These are phyloP conservation scores for Triticum monococcum DNA, from an alignment of 176 grass and related monocot species.

Conservation along the genomic window DNA sequence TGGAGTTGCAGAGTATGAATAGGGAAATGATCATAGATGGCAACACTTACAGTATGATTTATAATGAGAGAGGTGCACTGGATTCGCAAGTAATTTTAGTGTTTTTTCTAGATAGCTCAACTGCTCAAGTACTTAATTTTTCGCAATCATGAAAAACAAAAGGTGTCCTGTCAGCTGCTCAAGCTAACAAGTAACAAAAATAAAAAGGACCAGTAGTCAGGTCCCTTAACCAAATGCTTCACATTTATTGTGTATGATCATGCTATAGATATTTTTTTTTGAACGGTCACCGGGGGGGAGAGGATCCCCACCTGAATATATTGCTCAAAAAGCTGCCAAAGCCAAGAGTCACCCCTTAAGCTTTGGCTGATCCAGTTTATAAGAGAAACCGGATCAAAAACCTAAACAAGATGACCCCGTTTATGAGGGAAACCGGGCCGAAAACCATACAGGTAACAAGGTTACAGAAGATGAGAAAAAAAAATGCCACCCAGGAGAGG, in stretches of 20 bases:
- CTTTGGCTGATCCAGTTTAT: too few relatives aligned
- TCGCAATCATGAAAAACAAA: not conserved
- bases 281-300: too few relatives aligned
- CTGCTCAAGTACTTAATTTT: not conserved
- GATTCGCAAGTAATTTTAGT: not conserved
- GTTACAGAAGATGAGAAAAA: too few relatives aligned
- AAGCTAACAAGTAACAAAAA: not conserved
- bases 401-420: too few relatives aligned
- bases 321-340: too few relatives aligned
- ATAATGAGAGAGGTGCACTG: not conserved
- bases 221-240: not conserved
- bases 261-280: not conserved
- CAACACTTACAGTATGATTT: not conserved
- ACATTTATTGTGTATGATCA: not conserved
- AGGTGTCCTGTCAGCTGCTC: not conserved
- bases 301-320: too few relatives aligned
- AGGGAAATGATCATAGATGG: not conserved
- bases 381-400: too few relatives aligned
- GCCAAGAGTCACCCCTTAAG: too few relatives aligned
- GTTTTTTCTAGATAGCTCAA: not conserved
- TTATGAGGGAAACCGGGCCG: too few relatives aligned
- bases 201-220: not conserved
- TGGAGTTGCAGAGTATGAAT: not conserved
- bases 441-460: too few relatives aligned
- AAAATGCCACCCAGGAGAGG: too few relatives aligned